Conservation (phyloP, 441 rosid genomes). For the Syzygium syzygioides region DNA sequence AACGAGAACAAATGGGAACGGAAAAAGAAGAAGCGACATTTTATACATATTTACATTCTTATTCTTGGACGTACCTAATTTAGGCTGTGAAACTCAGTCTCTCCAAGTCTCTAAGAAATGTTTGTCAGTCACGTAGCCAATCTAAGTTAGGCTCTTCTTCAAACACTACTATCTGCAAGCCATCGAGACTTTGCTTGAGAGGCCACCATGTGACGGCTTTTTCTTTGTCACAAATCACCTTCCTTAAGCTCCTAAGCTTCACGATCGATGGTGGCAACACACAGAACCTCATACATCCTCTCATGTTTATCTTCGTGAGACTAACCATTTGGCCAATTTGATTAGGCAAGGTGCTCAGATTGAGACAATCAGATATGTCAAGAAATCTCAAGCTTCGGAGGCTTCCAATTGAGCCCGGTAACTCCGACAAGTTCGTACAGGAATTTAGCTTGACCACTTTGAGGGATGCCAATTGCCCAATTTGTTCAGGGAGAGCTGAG, state of each 20-base stretch:
- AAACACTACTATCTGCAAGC: not conserved
- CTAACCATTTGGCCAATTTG: not conserved
- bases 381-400: not conserved
- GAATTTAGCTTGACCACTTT: not conserved
- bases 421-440: not conserved
- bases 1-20: not conserved
- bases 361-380: not conserved
- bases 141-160: not conserved
- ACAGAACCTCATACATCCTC: not conserved
- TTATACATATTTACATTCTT: not conserved
- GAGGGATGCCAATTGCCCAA: not conserved
- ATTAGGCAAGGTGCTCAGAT: not conserved
- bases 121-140: not conserved
- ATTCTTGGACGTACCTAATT: not conserved
- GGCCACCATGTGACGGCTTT: not conserved
- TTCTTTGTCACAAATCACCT: not conserved
- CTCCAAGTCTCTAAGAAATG: not conserved
- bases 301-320: not conserved
- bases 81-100: not conserved
- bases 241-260: not conserved
- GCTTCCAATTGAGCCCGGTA: not conserved
- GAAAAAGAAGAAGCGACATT: not conserved
- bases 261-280: not conserved
- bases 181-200: not conserved
- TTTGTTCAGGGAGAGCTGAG: not conserved